Base-by-base conservation (phyloP, 768 basidiomycete genomes). In the Xanthoconium stramineum region DNA sequence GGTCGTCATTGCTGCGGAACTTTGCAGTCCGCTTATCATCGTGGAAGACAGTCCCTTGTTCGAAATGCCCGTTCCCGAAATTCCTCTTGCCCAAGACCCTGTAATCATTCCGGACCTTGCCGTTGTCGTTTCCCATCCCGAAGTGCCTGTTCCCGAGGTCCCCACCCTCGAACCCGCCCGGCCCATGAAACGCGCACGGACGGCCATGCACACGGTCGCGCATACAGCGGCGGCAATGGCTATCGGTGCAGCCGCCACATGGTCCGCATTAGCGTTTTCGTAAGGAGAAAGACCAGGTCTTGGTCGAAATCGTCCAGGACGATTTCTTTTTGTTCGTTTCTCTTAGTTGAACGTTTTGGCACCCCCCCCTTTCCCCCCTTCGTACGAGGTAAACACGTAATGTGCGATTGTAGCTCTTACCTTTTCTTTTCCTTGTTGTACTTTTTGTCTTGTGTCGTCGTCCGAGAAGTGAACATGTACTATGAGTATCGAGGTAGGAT, bases 241-340 rank as follows among this genome's bases (percentile, higher is more conserved):
- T 1, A 69, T 90, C 39, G 88, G 88, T 28, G 88, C 86, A 14
- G 83, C 84, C 13, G 84, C 82, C 4, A 79, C 88, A 3, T 90
- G 88, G 88, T 81, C 84, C 17, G 86, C 85, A 28, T 69, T 91
- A 55, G 88, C 88, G 1, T 90, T 84, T 69, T 76, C 74, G 58
- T 86, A 63, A 78, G 43, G 50, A 42, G 24, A 28, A 42, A 38
- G n/a, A 30, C 36, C 30, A 17, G n/a, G 7, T n/a, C 1, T 33
- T 33, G 47, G n/a, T 53, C 37, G 39, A 24, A n/a, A 39, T 50
- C 45, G 36, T 58, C 24, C 32, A 36, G 38, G 32, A 24, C 46
- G 20, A 30, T n/a, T 10, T 15, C 10, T 47, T 14, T 45, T 47
- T n/a, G 17, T 46, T 6, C 17, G 19, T 28, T n/a, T 32, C 37